Base-by-base conservation (phyloP, 768 basidiomycete species). In the Agaricus sinodeliciosus region DNA sequence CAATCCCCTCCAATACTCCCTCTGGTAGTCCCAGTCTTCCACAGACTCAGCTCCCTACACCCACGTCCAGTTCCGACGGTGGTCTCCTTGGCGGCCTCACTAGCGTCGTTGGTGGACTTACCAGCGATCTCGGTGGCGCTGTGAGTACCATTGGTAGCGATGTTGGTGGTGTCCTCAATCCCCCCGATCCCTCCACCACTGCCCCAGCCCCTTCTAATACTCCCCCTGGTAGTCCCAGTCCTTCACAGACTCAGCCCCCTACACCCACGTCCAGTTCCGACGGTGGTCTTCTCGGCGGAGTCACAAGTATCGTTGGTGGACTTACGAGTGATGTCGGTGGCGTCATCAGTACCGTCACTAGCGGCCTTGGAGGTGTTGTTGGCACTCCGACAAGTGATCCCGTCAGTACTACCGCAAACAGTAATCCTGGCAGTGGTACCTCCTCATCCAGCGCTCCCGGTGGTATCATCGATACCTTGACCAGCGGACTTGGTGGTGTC, bases 281-380 rank as follows among this genome's bases (percentile, higher is more conserved):
- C 11, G 43, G 45, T 11, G 45, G 28, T 15, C 18, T 47, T n/a
- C 27, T 47, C 26, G 39, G 16, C 16, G 25, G 39, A 12, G 13
- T 42, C 19, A 42, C 26, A 2, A 39, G 51, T 28, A 8, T 19
- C n/a, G n/a, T 52, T 16, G 43, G 44, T 22, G 15, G 36, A 22
- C 26, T 39, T 8, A 50, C 53, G 11, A 48, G 45, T n/a, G 45
- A 31, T 9, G 31, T 47, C 31, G 28, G 19, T 5, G 26, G 51
- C 31, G 25, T 19, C 35, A 44, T 53, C 34, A 47, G 37, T 49
- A 51, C 44, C 22, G 37, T 44, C 42, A 31, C 18, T 18, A 47
- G 45, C 31, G 28, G n/a, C 31, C 8, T 35, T 8, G 9, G 31
- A 27, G n/a, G 31, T 28, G 6, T 47, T 13, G 31, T 12, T 19